phyloP scores from a whole-genome alignment of 208 protist species.

The Angomonas ambiguus region DNA sequence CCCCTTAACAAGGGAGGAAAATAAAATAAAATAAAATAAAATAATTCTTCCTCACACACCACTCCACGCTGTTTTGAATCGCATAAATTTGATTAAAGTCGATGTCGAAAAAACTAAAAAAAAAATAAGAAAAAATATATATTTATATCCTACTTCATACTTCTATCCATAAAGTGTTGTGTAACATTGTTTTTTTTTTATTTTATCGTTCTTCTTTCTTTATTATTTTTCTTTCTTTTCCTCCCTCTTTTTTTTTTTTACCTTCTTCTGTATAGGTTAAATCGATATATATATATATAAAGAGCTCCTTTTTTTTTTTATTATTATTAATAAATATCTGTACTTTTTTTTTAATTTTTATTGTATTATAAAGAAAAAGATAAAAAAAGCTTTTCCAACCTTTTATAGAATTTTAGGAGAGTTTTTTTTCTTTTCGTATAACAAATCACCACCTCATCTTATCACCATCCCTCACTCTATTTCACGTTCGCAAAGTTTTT shows the following conservation, averaged over 20 bases:
- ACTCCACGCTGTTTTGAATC: background rate
- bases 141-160: background rate
- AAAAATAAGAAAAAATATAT: constrained; percentile 3
- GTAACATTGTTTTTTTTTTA: background rate
- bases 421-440: constrained; percentile 1
- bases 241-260: constrained; percentile 8
- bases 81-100: background rate
- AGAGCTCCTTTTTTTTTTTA: background rate
- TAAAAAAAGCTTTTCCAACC: background rate
- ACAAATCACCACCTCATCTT: background rate
- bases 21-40: background rate
- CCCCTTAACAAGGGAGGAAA: constrained; percentile 17
- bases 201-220: background rate
- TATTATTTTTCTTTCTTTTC: background rate
- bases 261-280: background rate
- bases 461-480: background rate
- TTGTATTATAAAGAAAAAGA: background rate
- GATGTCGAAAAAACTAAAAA: background rate
- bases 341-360: constrained; percentile 3
- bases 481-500: too few species aligned
- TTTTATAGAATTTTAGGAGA: background rate
- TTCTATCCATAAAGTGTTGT: background rate
- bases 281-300: background rate
- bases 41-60: background rate
- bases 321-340: background rate